phyloP scores from a whole-genome alignment of 2,329 filamentous ascomycete species.

The Xylogone sp. region DNA sequence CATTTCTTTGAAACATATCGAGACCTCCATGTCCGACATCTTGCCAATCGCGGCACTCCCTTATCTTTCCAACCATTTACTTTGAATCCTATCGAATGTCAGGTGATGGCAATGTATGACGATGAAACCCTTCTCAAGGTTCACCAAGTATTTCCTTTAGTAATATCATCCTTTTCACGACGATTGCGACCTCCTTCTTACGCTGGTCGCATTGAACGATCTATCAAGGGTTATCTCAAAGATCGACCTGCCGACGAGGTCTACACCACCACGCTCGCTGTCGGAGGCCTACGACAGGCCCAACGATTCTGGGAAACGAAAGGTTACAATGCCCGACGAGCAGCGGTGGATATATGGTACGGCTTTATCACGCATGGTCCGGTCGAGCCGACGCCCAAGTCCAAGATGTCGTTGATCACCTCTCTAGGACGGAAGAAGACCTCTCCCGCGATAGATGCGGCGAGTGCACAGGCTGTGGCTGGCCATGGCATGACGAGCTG shows the following conservation, averaged over 20 bases:
- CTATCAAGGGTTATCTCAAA: conserved; percentile 59
- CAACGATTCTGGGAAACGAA: conserved; percentile 64
- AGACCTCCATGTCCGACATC: conserved; percentile 52
- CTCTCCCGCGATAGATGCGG: conserved; percentile 4
- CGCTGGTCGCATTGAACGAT: conserved; percentile 58
- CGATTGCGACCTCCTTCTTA: conserved; percentile 61
- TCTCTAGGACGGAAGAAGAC: conserved; percentile 57
- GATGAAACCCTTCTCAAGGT: conserved; percentile 58
- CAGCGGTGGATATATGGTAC: conserved; percentile 59
- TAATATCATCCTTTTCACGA: conserved; percentile 61
- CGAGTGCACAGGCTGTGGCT: conserved; percentile 17
- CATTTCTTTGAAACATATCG: conserved; percentile 67
- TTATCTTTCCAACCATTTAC: conserved; percentile 52
- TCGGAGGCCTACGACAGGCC: conserved; percentile 60
- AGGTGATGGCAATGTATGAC: conserved; percentile 63
- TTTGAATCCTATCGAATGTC: conserved; percentile 56
- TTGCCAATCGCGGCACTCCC: conserved; percentile 47
- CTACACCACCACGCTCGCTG: conserved; percentile 55
- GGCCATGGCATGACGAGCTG: conserved; percentile 22
- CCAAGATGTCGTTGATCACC: conserved; percentile 43
- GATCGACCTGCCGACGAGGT: conserved; percentile 61
- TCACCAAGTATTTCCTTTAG: conserved; percentile 61
- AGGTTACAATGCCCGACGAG: conserved; percentile 57
- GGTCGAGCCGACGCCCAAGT: conserved; percentile 37
- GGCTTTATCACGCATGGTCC: conserved; percentile 44